Evolutionary conservation across 2,329 filamentous ascomycete species (phyloP), one percentile per base, ranked within the genome.

Genomic region (Xylariaceae sp.): DNA sequence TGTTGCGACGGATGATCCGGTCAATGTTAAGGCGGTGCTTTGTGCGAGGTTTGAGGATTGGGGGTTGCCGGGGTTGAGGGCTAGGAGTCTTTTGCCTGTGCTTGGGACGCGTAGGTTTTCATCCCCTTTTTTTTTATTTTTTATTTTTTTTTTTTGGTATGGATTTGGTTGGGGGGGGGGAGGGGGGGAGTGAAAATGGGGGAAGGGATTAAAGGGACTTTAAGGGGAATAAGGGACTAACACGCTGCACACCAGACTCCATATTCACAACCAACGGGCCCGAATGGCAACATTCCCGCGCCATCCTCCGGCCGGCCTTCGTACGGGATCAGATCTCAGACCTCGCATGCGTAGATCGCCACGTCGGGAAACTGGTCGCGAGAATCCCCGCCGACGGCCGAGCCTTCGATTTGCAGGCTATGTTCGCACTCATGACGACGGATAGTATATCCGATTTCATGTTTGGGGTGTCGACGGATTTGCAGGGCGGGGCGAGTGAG

Each of bases 391-490:
- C 68, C 10, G 78, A 86, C 66, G 79, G 83, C 53, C 71, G 72
- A 1, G 76, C 74, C 0, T 76, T 90, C 17, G 85, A 90, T 64
- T 70, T 90, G 4, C 83, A 88, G 63, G 75, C 76, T 11, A 45
- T 88, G 10, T 84, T 90, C 67, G 86, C 87, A 66, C 78, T 80
- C 67, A 76, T 90, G 56, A 88, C 85, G 0, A 82, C 88, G 63
- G 86, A 89, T 65, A 81, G 81, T 0, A 83, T 86, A 3, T 88
- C 86, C 0, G 85, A 87, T 56, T 91, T 91, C 70, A 77, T 83
- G 73, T 75, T 80, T 57, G 78, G 78, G 10, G 72, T 73, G 55
- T 77, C 77, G 10, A 79, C 77, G 5, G 71, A 77, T 55, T 67
- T 73, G 5, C 71, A 79, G 17, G 72, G 70, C 5, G 61, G 67